Evolutionary conservation across 306 rosid genomes (phyloP).

Genomic region (Trichosanthes truncata): DNA sequence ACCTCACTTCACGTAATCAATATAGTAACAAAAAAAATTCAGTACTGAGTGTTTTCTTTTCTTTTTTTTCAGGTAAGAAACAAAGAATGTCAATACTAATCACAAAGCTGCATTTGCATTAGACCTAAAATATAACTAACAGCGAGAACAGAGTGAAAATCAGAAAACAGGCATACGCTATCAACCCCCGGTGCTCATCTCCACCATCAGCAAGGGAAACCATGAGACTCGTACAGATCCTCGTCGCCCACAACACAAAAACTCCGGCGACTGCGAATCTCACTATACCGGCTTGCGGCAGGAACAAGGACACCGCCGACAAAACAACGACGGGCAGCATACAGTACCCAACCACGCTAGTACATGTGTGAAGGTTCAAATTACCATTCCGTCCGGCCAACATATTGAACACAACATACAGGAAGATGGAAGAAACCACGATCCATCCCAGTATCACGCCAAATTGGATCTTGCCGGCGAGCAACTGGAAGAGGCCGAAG

Average conservation of each 20-base stretch:
- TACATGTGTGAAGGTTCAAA: slow-evolving; percentile 79
- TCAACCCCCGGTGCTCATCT: slow-evolving; percentile 80
- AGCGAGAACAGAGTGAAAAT: slow-evolving; percentile 89
- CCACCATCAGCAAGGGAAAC: slow-evolving; percentile 84
- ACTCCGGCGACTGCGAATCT: slow-evolving; percentile 44
- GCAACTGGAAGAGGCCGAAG: slow-evolving; percentile 78
- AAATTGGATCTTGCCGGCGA: slow-evolving; percentile 92
- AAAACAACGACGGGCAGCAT: slow-evolving; percentile 80
- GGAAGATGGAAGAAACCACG: slow-evolving; percentile 76
- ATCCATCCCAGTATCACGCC: slow-evolving; percentile 97
- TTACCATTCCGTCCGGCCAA: slow-evolving; percentile 83
- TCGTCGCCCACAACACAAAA: slow-evolving; percentile 83
- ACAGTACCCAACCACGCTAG: slow-evolving; percentile 86
- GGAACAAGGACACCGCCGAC: slow-evolving; percentile 62
- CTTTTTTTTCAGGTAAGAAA: neutral
- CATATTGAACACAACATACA: slow-evolving; percentile 94
- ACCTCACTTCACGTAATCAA: neutral
- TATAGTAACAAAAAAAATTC: neutral
- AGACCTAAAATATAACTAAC: slow-evolving; percentile 65
- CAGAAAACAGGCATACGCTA: slow-evolving; percentile 91
- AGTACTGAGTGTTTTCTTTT: neutral
- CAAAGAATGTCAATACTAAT: slow-evolving; percentile 21
- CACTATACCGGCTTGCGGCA: slow-evolving; percentile 54
- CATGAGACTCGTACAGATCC: slow-evolving; percentile 68
- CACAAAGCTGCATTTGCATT: slow-evolving; percentile 16